Conservation (phyloP, 164 flowering plant genomes). For the Aristolochia fimbriata region DNA sequence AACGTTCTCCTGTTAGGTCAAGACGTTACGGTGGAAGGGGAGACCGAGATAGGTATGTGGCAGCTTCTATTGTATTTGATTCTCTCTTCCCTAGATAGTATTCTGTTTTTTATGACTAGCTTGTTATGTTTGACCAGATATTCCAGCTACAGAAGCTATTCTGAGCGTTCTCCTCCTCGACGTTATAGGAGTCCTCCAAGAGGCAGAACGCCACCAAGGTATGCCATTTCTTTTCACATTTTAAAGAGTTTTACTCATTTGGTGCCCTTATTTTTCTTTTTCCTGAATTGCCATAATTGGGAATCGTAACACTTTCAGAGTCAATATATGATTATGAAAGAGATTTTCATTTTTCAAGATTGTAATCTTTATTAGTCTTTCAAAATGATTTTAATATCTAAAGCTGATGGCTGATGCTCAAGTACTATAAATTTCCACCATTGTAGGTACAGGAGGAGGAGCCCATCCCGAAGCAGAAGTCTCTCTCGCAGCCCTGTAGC, state of each 20-base stretch:
- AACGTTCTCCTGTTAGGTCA: slow-evolving; percentile 72
- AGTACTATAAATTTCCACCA: background rate
- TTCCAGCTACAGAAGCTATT: slow-evolving; percentile 56
- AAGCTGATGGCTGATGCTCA: background rate
- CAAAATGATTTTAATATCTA: background rate
- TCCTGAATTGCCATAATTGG: background rate
- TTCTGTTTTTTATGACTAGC: background rate
- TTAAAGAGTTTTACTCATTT: background rate
- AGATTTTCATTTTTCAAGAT: background rate
- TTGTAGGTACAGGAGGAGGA: slow-evolving; percentile 78
- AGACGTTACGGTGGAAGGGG: slow-evolving; percentile 62
- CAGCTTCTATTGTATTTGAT: background rate
- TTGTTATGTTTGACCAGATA: slow-evolving; percentile 26
- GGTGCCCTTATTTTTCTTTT: too few relatives aligned
- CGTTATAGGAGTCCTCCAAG: slow-evolving; percentile 79
- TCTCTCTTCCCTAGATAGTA: background rate
- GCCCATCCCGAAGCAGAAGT: slow-evolving; percentile 61
- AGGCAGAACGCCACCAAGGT: slow-evolving; percentile 90
- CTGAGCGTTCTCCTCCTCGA: slow-evolving; percentile 64
- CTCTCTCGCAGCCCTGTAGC: slow-evolving; percentile 69
- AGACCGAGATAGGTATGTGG: slow-evolving; percentile 63
- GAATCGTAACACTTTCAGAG: background rate
- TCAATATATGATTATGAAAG: background rate
- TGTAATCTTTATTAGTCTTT: background rate
- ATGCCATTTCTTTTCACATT: background rate